Conservation (phyloP, 768 basidiomycete species). For the Phlebiopsis flavidoalba region DNA sequence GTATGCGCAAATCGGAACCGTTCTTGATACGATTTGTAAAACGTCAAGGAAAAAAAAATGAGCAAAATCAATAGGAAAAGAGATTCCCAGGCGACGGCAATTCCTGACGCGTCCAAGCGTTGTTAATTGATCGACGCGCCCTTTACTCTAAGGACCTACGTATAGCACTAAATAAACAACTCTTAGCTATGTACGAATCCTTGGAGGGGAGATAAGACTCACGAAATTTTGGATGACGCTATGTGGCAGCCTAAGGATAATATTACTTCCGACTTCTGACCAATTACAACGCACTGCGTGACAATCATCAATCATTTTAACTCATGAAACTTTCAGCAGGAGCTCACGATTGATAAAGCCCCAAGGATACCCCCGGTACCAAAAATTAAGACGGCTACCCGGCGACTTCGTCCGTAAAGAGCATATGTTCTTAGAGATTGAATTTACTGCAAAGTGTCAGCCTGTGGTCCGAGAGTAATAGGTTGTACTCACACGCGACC, state of each 20-base stretch:
- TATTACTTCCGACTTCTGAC: conserved; percentile 21
- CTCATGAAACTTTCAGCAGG: too few species aligned
- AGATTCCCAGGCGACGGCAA: conserved; percentile 43
- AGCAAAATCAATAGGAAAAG: conserved; percentile 44
- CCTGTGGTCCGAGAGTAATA: not conserved
- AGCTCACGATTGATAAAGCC: conserved; percentile 17
- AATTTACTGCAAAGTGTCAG: conserved; percentile 16
- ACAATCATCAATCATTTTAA: not conserved
- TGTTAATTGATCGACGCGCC: too few species aligned
- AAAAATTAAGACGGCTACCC: conserved; percentile 32
- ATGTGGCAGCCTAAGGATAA: conserved; percentile 19
- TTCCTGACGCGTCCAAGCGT: conserved; percentile 12
- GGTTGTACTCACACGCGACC: conserved; percentile 36
- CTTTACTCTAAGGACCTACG: not conserved
- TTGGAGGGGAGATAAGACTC: conserved; percentile 5
- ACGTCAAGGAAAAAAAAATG: conserved; percentile 41
- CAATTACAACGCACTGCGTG: conserved; percentile 40
- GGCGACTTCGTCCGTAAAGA: conserved; percentile 38
- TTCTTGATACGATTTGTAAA: conserved; percentile 37
- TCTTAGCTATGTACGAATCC: not conserved
- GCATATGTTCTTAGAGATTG: conserved; percentile 46
- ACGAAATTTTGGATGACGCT: conserved; percentile 17
- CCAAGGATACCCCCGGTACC: conserved; percentile 27
- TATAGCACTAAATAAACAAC: not conserved
- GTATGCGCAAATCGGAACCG: conserved; percentile 12